Evolutionary conservation across 2,329 filamentous ascomycete species (phyloP).

Genomic region (Diaporthe capsici): DNA sequence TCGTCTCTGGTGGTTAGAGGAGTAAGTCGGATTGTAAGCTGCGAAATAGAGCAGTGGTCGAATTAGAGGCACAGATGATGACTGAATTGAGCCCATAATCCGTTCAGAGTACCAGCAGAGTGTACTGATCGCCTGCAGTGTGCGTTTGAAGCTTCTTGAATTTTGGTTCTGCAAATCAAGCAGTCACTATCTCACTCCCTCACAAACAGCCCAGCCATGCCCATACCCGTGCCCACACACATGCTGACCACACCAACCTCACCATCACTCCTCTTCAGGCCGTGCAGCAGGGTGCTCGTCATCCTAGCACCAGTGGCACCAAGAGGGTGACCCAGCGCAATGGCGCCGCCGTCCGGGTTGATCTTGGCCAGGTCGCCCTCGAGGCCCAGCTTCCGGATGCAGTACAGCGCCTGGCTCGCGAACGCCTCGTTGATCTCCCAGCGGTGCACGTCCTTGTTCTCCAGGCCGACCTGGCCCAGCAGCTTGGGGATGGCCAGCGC

Average conservation of each 20-base stretch:
- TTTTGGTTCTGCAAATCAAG: slow-evolving; percentile 4
- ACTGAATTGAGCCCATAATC: too few species aligned
- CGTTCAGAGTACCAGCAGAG: neutral
- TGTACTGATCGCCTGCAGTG: neutral
- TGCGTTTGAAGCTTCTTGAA: neutral
- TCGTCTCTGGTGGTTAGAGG: neutral
- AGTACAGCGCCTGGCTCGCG: slow-evolving; percentile 78
- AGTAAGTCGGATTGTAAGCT: neutral
- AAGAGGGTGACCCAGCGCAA: slow-evolving; percentile 92
- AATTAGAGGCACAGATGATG: neutral
- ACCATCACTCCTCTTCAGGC: slow-evolving; percentile 76
- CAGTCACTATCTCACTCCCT: slow-evolving; percentile 26
- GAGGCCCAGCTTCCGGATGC: slow-evolving; percentile 78
- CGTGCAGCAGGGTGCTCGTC: slow-evolving; percentile 79
- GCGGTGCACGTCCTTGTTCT: slow-evolving; percentile 78
- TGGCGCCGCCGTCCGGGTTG: slow-evolving; percentile 93
- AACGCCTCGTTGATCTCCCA: slow-evolving; percentile 97
- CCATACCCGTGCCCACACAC: slow-evolving; percentile 88
- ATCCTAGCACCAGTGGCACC: slow-evolving; percentile 90
- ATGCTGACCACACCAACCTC: slow-evolving; percentile 91
- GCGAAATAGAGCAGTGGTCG: neutral
- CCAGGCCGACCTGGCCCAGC: slow-evolving; percentile 76
- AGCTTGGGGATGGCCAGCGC: slow-evolving; percentile 88
- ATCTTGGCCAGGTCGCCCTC: slow-evolving; percentile 77
- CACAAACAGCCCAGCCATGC: slow-evolving; percentile 42